These are phyloP conservation scores for Limonium bicolor DNA, from an alignment of 148 eudicot genomes.

Conservation along the genomic window DNA sequence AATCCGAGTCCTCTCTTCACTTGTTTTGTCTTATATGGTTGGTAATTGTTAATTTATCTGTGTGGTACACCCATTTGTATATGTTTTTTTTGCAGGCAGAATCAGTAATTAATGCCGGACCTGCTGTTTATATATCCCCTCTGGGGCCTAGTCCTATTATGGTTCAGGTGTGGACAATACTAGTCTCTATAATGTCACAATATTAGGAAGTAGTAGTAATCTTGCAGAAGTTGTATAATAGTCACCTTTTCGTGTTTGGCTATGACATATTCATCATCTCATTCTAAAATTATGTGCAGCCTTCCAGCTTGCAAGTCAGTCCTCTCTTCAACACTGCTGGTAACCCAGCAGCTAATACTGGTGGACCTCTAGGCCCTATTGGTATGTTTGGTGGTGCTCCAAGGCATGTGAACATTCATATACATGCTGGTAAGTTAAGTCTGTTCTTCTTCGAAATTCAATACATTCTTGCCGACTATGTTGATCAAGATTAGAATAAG, in stretches of 20 bases:
- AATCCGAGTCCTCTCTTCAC: constrained; percentile 5
- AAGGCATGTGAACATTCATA: constrained; percentile 80
- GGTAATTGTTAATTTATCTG: neutral
- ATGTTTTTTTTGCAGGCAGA: constrained; percentile 46
- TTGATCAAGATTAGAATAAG: no score
- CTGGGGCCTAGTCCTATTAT: constrained; percentile 90
- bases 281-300: constrained; percentile 52
- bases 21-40: neutral
- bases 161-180: constrained; percentile 99
- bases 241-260: neutral
- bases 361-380: constrained; percentile 40
- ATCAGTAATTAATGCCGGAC: constrained; percentile 78
- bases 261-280: neutral
- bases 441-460: neutral
- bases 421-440: constrained; percentile 66
- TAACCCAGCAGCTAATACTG: constrained; percentile 28
- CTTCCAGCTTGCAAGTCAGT: constrained; percentile 76
- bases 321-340: constrained; percentile 49
- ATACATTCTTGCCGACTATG: no score
- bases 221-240: neutral
- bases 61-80: constrained; percentile 1
- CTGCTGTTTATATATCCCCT: constrained; percentile 83
- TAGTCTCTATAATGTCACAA: no score
- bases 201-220: no score
- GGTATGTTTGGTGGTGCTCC: constrained; percentile 49